phyloP scores from a whole-genome alignment of 345 rosid genomes.

The Angophora floribunda region DNA sequence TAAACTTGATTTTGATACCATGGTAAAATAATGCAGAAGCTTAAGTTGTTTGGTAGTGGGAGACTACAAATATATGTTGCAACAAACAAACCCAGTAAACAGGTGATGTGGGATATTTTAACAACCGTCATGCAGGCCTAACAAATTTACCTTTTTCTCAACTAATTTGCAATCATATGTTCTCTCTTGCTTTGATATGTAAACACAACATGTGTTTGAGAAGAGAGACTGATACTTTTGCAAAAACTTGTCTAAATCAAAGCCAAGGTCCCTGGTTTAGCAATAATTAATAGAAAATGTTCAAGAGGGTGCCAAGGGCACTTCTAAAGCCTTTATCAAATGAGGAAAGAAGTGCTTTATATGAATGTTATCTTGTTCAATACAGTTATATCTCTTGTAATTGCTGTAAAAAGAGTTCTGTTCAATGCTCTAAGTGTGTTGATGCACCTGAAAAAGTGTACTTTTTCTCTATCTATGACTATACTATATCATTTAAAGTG shows the following conservation, averaged over 20 bases:
- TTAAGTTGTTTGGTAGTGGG: neutral
- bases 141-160: neutral
- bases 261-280: neutral
- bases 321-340: neutral
- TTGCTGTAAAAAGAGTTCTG: neutral
- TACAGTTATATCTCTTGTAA: neutral
- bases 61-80: neutral
- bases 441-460: neutral
- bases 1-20: neutral
- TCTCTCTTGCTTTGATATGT: neutral
- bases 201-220: neutral
- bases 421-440: neutral
- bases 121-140: neutral
- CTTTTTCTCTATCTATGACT: neutral
- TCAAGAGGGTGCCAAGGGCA: neutral
- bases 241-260: neutral
- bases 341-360: neutral
- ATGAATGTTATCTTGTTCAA: neutral
- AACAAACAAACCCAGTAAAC: neutral
- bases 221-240: neutral
- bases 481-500: neutral
- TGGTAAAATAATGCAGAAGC: neutral
- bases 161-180: neutral
- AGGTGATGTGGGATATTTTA: neutral
- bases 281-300: neutral